A percentile compares a stretch with the other conserved stretches of the same genome.
These are phyloP conservation scores for Aspergillus bombycis DNA, from an alignment of 2,329 filamentous ascomycete species.

Conservation along the genomic window DNA sequence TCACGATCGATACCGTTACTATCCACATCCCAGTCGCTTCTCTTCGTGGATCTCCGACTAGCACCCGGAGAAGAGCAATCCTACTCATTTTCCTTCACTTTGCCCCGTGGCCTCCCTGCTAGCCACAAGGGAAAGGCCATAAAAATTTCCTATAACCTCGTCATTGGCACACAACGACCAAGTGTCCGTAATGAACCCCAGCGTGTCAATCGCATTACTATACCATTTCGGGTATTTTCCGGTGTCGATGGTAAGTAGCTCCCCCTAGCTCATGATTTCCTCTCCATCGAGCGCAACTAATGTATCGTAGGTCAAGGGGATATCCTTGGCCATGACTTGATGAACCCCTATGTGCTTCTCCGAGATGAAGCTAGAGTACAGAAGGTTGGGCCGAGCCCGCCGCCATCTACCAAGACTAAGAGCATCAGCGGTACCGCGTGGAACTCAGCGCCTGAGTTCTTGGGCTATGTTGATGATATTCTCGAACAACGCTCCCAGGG, in stretches of 20 bases:
- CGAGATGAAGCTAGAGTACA: constrained; percentile 76
- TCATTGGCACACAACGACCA: constrained; percentile 87
- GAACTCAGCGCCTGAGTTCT: constrained; percentile 65
- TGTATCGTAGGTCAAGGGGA: constrained; percentile 66
- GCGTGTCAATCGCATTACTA: constrained; percentile 82
- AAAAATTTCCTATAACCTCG: constrained; percentile 88
- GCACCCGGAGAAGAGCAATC: constrained; percentile 85
- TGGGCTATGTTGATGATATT: constrained; percentile 76
- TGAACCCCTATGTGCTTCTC: constrained; percentile 89
- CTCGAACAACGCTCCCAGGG: constrained; percentile 60
- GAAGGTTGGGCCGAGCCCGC: constrained; percentile 46
- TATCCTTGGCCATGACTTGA: constrained; percentile 88
- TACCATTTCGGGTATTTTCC: constrained; percentile 90
- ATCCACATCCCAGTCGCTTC: constrained; percentile 91
- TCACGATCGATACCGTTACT: constrained; percentile 86
- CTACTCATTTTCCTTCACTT: constrained; percentile 82
- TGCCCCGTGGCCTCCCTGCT: constrained; percentile 88
- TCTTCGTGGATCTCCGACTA: constrained; percentile 91
- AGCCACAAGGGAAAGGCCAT: constrained; percentile 89
- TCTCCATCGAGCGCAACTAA: constrained; percentile 23
- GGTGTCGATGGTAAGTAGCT: constrained; percentile 74
- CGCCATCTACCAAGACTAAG: constrained; percentile 44
- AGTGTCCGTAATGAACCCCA: constrained; percentile 77
- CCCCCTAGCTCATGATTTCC: not conserved
- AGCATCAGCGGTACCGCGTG: constrained; percentile 48